Percentiles rank a stretch among this genome's conserved stretches.
These are phyloP conservation scores for Verticillium zaregamsianum DNA, from an alignment of 2,329 filamentous ascomycete species.

Conservation along the genomic window DNA sequence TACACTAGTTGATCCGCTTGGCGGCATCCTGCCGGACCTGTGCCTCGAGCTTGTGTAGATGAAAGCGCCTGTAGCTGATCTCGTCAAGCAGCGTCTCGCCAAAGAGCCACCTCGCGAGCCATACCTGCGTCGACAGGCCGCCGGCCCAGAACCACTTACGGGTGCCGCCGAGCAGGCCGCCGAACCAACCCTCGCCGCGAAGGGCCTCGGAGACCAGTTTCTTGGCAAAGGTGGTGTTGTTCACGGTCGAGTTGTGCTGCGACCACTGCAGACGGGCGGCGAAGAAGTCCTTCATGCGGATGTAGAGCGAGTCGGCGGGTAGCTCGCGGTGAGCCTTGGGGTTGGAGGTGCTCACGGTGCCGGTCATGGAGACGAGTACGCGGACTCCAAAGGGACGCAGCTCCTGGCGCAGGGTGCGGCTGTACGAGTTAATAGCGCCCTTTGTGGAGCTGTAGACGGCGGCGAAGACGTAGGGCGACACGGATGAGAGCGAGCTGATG, in stretches of 20 bases:
- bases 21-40: background rate
- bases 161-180: constrained; percentile 25
- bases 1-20: background rate
- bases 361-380: constrained; percentile 53
- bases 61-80: constrained; percentile 25
- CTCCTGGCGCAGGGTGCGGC: constrained; percentile 49
- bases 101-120: constrained; percentile 22
- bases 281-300: constrained; percentile 40
- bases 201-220: constrained; percentile 39
- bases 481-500: constrained; percentile 46
- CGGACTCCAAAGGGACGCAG: constrained; percentile 50
- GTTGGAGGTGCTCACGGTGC: constrained; percentile 45
- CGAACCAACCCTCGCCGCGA: constrained; percentile 29
- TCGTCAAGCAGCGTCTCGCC: constrained; percentile 21
- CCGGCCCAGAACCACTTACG: constrained; percentile 31
- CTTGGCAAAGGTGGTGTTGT: constrained; percentile 37
- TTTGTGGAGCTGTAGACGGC: constrained; percentile 53
- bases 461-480: constrained; percentile 49
- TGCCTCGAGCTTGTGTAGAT: constrained; percentile 31
- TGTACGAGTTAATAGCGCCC: constrained; percentile 49
- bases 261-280: constrained; percentile 41
- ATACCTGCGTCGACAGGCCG: constrained; percentile 22
- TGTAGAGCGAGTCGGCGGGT: constrained; percentile 42
- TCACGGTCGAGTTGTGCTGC: constrained; percentile 41
- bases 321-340: constrained; percentile 35